phyloP scores from a whole-genome alignment of 2,329 filamentous ascomycete species.

The Trichoderma hamatum region DNA sequence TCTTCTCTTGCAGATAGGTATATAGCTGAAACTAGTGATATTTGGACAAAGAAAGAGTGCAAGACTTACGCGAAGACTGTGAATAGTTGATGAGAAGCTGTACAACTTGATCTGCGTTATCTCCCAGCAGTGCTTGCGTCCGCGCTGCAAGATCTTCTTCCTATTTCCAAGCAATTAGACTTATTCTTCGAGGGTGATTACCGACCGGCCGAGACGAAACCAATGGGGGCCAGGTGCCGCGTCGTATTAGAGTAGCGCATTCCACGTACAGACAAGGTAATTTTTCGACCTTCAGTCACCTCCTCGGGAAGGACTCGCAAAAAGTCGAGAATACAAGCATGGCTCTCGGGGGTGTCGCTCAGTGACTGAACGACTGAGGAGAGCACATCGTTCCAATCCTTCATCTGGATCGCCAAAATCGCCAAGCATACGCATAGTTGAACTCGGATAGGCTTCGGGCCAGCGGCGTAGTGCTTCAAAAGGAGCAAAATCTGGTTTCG shows the following conservation, averaged over 20 bases:
- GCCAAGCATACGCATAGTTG: constrained; percentile 95
- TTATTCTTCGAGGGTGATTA: constrained; percentile 27
- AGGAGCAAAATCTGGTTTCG: constrained; percentile 83
- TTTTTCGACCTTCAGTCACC: constrained; percentile 98
- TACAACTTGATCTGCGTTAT: constrained; percentile 88
- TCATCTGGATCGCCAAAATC: constrained; percentile 95
- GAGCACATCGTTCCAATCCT: constrained; percentile 91
- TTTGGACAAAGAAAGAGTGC: neutral
- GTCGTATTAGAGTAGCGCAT: constrained; percentile 53
- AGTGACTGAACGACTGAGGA: constrained; percentile 78
- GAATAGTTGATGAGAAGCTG: constrained; percentile 86
- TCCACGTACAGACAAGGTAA: constrained; percentile 97
- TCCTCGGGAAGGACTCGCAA: constrained; percentile 96
- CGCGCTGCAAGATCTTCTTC: constrained; percentile 90
- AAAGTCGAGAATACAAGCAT: constrained; percentile 92
- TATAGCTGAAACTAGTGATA: neutral
- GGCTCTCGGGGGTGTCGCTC: constrained; percentile 73
- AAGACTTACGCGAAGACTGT: constrained; percentile 78
- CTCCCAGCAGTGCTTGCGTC: constrained; percentile 85
- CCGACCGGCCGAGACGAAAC: constrained; percentile 42
- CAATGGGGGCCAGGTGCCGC: constrained; percentile 38
- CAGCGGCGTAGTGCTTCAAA: constrained; percentile 77
- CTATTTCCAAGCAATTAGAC: constrained; percentile 60
- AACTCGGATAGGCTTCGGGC: constrained; percentile 82
- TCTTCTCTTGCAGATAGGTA: neutral